These are phyloP conservation scores for Comarum palustre DNA, from an alignment of 306 rosid species.

Conservation along the genomic window DNA sequence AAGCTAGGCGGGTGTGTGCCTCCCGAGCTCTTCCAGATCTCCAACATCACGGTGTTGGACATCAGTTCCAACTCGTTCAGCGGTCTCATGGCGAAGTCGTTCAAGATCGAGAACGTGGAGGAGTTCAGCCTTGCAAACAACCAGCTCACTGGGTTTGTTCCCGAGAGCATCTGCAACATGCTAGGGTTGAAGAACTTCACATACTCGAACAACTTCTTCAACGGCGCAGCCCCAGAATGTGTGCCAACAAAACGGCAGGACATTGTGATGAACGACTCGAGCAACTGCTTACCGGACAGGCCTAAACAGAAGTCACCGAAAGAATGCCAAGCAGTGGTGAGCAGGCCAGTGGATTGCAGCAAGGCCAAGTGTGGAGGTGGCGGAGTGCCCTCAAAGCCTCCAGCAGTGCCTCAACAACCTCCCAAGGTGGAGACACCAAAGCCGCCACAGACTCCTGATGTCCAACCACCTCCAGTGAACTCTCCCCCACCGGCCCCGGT, in stretches of 20 bases:
- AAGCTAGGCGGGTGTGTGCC: conserved; percentile 64
- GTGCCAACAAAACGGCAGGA: conserved; percentile 30
- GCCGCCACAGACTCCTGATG: not conserved
- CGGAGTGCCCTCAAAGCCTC: conserved; percentile 21
- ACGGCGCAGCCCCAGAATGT: conserved; percentile 52
- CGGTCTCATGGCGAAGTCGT: conserved; percentile 50
- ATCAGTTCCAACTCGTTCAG: conserved; percentile 41
- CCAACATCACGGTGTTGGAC: conserved; percentile 36
- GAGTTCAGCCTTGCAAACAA: conserved; percentile 43
- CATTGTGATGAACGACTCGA: conserved; percentile 31
- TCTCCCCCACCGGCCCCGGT: not conserved
- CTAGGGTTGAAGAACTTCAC: conserved; percentile 51
- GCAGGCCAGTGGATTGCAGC: conserved; percentile 62
- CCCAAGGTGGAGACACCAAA: conserved; percentile 1
- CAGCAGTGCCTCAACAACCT: conserved; percentile 9
- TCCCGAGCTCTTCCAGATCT: conserved; percentile 40
- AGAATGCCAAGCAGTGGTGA: conserved; percentile 43
- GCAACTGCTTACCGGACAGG: conserved; percentile 58
- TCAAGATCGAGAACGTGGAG: conserved; percentile 30
- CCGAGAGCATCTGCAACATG: conserved; percentile 43
- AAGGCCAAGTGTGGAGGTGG: conserved; percentile 51
- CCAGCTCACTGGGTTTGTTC: conserved; percentile 59
- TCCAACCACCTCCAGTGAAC: not conserved
- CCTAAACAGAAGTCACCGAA: conserved; percentile 46
- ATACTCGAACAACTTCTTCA: conserved; percentile 57